phyloP scores from a whole-genome alignment of 345 rosid genomes.

The Citrus unshiu region DNA sequence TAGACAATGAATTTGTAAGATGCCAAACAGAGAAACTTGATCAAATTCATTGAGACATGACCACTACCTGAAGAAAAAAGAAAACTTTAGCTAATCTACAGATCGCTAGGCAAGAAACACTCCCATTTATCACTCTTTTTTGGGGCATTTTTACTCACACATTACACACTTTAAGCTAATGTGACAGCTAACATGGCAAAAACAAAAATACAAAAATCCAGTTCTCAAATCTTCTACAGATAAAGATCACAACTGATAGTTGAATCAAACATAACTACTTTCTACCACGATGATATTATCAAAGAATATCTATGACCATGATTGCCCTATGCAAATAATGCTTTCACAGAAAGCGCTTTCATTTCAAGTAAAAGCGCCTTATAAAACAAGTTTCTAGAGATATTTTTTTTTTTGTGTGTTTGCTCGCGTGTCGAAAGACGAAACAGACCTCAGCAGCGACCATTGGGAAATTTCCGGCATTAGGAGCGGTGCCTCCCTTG shows the following conservation, averaged over 20 bases:
- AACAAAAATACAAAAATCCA: not conserved
- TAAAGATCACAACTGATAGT: not conserved
- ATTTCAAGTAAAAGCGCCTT: not conserved
- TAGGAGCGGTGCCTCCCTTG: slow-evolving; percentile 74
- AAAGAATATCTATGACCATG: not conserved
- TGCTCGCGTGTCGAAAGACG: not conserved
- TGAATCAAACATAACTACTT: not conserved
- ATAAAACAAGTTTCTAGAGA: no score
- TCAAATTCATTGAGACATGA: not conserved
- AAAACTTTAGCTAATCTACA: not conserved
- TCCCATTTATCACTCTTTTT: not conserved
- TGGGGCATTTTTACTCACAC: not conserved
- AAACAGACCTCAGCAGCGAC: slow-evolving; percentile 68
- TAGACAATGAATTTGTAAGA: not conserved
- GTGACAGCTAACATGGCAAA: not conserved
- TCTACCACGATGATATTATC: not conserved
- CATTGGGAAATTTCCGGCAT: slow-evolving; percentile 79
- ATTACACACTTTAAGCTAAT: not conserved
- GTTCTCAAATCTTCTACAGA: not conserved
- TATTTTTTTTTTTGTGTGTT: no score
- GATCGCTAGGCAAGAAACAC: not conserved
- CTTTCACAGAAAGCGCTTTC: not conserved
- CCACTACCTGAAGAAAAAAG: not conserved
- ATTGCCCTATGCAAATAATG: not conserved
- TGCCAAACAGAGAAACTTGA: not conserved